Evolutionary conservation across 1,139 yeast species (phyloP).

Genomic region (Blastobotrys buckinghamii): DNA sequence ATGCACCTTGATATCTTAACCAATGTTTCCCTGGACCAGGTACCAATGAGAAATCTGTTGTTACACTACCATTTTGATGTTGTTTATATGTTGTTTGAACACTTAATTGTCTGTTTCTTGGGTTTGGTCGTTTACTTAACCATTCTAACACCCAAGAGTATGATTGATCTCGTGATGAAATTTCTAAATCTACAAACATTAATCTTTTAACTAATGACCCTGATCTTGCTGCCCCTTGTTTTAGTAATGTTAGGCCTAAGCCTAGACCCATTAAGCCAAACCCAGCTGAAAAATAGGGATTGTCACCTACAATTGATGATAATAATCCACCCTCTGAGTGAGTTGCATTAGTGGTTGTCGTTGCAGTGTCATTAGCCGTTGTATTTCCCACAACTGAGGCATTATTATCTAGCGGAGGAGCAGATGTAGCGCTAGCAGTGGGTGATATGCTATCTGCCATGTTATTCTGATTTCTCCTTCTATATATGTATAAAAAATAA

Average conservation of each 20-base stretch:
- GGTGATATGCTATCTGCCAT: background rate
- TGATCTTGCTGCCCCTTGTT: conserved; percentile 61
- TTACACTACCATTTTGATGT: conserved; percentile 88
- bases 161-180: conserved; percentile 89
- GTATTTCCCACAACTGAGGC: background rate
- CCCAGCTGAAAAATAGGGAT: conserved; percentile 94
- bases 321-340: background rate
- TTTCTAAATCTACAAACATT: conserved; percentile 84
- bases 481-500: background rate
- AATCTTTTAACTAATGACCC: conserved; percentile 72
- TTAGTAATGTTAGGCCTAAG: conserved; percentile 71
- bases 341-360: background rate
- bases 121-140: conserved; percentile 74
- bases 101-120: conserved; percentile 77
- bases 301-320: conserved; percentile 34
- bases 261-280: conserved; percentile 95
- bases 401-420: no score
- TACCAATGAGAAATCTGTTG: conserved; percentile 84
- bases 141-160: conserved; percentile 94
- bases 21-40: conserved; percentile 98
- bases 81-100: conserved; percentile 85
- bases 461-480: background rate
- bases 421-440: no score
- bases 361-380: background rate
- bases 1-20: conserved; percentile 79